A percentile compares a stretch with the other conserved stretches of the same genome.
These are phyloP conservation scores for Lodderomyces beijingensis DNA, from an alignment of 1,139 yeast genomes.

Conservation along the genomic window DNA sequence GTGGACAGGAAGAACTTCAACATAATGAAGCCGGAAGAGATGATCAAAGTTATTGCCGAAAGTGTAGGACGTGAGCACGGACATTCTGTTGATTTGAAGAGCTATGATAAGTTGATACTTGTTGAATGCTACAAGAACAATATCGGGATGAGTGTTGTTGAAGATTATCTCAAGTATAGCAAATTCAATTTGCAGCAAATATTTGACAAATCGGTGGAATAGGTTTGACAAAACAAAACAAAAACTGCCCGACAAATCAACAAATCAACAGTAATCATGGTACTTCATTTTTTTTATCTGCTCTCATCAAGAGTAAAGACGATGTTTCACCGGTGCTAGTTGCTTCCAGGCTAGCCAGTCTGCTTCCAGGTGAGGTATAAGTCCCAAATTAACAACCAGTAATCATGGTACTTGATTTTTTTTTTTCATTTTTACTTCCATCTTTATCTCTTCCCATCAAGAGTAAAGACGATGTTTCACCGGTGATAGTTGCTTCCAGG, in stretches of 20 bases:
- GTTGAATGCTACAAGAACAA: slow-evolving; percentile 86
- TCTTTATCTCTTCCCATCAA: no score
- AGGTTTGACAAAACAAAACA: no score
- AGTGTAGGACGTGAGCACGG: slow-evolving; percentile 66
- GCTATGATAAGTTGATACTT: slow-evolving; percentile 71
- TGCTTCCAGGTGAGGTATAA: slow-evolving; percentile 79
- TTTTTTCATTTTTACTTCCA: no score
- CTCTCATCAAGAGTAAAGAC: no score
- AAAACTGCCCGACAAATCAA: no score
- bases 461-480: background rate
- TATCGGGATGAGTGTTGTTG: slow-evolving; percentile 77
- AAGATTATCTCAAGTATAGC: slow-evolving; percentile 51
- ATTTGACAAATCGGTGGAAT: slow-evolving; percentile 43
- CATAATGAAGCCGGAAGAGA: slow-evolving; percentile 60
- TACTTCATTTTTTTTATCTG: no score
- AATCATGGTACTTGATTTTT: no score
- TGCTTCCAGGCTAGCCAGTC: slow-evolving; percentile 92
- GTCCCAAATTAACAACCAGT: no score
- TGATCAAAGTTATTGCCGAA: slow-evolving; percentile 69
- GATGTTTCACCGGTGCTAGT: slow-evolving; percentile 11
- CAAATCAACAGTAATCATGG: no score
- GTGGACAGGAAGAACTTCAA: slow-evolving; percentile 77
- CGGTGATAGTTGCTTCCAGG: slow-evolving; percentile 55
- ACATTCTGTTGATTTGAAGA: slow-evolving; percentile 76
- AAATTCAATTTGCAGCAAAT: slow-evolving; percentile 64